A percentile compares a stretch with the other conserved stretches of the same genome.
phyloP scores from a whole-genome alignment of 192 early-diverging fungal species.

The Linnemannia exigua region DNA sequence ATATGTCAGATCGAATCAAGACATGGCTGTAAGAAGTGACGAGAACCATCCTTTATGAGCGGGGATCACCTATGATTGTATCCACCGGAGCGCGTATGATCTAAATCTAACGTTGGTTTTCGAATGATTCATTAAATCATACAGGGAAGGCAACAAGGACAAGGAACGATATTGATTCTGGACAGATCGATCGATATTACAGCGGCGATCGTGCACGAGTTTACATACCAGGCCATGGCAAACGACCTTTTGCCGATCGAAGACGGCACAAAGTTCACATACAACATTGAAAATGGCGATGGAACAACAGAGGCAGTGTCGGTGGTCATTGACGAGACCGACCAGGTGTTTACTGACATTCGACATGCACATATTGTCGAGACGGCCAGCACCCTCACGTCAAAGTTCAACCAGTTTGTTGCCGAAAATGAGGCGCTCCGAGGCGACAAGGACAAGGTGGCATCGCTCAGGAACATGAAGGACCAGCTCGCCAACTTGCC shows the following conservation, averaged over 20 bases:
- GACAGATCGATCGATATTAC: slow-evolving; percentile 94
- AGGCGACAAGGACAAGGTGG: slow-evolving; percentile 67
- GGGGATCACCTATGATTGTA: not conserved
- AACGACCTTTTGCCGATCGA: slow-evolving; percentile 86
- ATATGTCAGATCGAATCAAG: slow-evolving; percentile 74
- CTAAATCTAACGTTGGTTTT: not conserved
- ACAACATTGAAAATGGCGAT: slow-evolving; percentile 62
- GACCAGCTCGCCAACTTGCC: slow-evolving; percentile 86
- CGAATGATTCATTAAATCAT: not conserved
- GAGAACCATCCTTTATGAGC: not conserved
- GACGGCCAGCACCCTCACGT: slow-evolving; percentile 77
- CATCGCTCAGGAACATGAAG: slow-evolving; percentile 86
- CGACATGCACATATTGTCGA: slow-evolving; percentile 89
- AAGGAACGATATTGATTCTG: slow-evolving; percentile 87
- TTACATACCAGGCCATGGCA: slow-evolving; percentile 99
- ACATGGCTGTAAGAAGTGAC: slow-evolving; percentile 66
- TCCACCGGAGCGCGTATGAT: no score
- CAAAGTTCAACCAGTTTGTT: slow-evolving; percentile 85
- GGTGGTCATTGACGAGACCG: slow-evolving; percentile 79
- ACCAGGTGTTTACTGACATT: slow-evolving; percentile 82
- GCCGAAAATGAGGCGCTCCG: slow-evolving; percentile 78
- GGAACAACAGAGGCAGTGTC: slow-evolving; percentile 61
- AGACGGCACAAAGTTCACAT: slow-evolving; percentile 76
- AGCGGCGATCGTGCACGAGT: slow-evolving; percentile 96
- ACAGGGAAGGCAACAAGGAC: slow-evolving; percentile 65